These are phyloP conservation scores for Podila minutissima DNA, from an alignment of 192 early-diverging fungal genomes.

Conservation along the genomic window DNA sequence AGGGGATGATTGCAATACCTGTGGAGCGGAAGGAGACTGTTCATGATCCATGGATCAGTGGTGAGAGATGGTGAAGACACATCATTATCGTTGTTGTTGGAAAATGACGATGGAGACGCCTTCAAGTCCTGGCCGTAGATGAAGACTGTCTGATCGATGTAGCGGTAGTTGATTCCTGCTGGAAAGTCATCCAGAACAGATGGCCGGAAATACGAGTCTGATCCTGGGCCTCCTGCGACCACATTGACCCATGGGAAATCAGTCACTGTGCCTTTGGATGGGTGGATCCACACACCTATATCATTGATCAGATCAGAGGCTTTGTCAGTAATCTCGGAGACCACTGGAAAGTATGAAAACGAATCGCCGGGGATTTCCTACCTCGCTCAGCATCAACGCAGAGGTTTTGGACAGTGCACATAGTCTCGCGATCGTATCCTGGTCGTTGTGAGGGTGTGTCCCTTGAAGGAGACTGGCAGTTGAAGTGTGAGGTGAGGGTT, in stretches of 20 bases:
- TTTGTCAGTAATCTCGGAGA: too few relatives aligned
- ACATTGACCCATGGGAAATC: constrained; percentile 33
- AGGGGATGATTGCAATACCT: constrained; percentile 17
- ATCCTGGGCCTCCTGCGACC: constrained; percentile 35
- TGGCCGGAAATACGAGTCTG: constrained; percentile 39
- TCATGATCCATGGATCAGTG: constrained; percentile 34
- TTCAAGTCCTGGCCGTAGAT: constrained; percentile 24
- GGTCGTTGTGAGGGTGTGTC: not conserved
- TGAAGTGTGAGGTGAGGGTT: constrained; percentile 13
- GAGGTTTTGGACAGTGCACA: constrained; percentile 38
- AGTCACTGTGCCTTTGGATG: not conserved
- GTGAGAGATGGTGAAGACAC: constrained; percentile 9
- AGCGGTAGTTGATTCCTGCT: constrained; percentile 15
- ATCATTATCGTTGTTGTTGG: not conserved
- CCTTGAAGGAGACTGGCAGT: constrained; percentile 13
- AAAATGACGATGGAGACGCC: not conserved
- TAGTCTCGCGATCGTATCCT: constrained; percentile 26
- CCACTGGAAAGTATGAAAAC: not conserved
- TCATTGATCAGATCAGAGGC: too few relatives aligned
- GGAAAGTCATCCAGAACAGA: constrained; percentile 27
- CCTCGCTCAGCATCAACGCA: constrained; percentile 46
- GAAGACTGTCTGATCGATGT: constrained; percentile 42
- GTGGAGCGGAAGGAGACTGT: constrained; percentile 43
- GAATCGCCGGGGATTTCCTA: not conserved
- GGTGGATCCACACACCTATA: constrained; percentile 39